Evolutionary conservation across 495 filamentous ascomycete genomes (phyloP).

Genomic region (Aspergillus biplanus): DNA sequence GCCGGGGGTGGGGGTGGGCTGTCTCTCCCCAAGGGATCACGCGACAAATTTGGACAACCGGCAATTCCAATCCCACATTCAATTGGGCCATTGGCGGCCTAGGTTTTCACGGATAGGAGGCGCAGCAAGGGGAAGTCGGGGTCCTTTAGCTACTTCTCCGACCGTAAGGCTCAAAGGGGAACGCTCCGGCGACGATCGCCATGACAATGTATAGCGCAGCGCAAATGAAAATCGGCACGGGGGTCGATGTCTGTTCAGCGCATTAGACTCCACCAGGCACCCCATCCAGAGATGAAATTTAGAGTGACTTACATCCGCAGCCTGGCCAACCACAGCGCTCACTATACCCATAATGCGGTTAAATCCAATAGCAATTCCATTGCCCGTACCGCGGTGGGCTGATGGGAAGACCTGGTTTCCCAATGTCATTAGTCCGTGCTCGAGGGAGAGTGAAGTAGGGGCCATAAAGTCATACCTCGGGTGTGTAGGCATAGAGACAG

Average conservation of each 20-base stretch:
- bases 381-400: conserved; percentile 18
- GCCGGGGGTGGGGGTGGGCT: no score
- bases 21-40: no score
- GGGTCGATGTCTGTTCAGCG: conserved; percentile 48
- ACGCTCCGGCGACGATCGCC: conserved; percentile 59
- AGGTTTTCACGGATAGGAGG: no score
- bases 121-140: no score
- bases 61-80: no score
- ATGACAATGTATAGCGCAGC: conserved; percentile 67
- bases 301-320: conserved; percentile 46
- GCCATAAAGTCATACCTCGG: conserved; percentile 37
- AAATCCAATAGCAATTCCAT: conserved; percentile 59
- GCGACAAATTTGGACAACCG: no score
- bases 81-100: no score
- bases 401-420: conserved; percentile 14
- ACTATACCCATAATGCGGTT: conserved; percentile 77
- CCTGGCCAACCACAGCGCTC: conserved; percentile 65
- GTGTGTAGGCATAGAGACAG: conserved; percentile 67
- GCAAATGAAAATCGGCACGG: conserved; percentile 70
- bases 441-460: not conserved
- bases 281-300: not conserved
- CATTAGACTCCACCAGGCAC: not conserved
- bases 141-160: conserved; percentile 58
- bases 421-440: not conserved
- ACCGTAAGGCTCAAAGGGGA: conserved; percentile 76